Conservation (phyloP, 2,329 filamentous ascomycete species). For the Xylariaceae sp. region DNA sequence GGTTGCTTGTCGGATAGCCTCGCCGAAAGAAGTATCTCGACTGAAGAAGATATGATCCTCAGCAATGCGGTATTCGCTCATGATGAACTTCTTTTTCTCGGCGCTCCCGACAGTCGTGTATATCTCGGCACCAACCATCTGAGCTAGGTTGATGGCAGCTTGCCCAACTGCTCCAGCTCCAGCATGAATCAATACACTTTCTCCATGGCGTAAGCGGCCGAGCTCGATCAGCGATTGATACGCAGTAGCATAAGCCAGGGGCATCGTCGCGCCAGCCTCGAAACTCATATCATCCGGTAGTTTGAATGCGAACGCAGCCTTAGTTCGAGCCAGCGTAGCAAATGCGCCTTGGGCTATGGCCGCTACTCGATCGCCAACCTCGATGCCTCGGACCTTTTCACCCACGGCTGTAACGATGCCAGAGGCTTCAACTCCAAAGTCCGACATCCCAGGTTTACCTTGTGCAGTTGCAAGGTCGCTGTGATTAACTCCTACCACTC, state of each 20-base stretch:
- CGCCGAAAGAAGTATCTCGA: slow-evolving; percentile 26
- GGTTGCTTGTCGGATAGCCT: slow-evolving; percentile 25
- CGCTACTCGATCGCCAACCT: slow-evolving; percentile 29
- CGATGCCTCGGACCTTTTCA: slow-evolving; percentile 24
- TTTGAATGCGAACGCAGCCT: slow-evolving; percentile 29
- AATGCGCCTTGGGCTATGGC: slow-evolving; percentile 37
- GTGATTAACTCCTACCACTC: slow-evolving; percentile 30
- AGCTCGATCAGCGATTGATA: slow-evolving; percentile 29
- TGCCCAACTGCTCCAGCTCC: slow-evolving; percentile 30
- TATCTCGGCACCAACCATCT: slow-evolving; percentile 29
- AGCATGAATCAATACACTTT: slow-evolving; percentile 28
- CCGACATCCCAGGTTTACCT: slow-evolving; percentile 25
- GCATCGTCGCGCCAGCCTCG: slow-evolving; percentile 28
- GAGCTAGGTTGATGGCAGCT: slow-evolving; percentile 28
- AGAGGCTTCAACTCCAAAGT: slow-evolving; percentile 29
- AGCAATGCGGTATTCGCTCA: slow-evolving; percentile 25
- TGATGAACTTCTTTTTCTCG: slow-evolving; percentile 29
- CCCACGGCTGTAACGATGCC: slow-evolving; percentile 28
- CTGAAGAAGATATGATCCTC: slow-evolving; percentile 30
- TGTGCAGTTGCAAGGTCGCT: slow-evolving; percentile 29
- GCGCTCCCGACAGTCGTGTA: slow-evolving; percentile 27
- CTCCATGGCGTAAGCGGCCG: slow-evolving; percentile 26
- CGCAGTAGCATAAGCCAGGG: slow-evolving; percentile 27
- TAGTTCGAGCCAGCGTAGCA: slow-evolving; percentile 27
- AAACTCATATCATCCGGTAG: slow-evolving; percentile 28